Percentiles rank a stretch among this genome's conserved stretches.
Evolutionary conservation across 805 yeast genomes (phyloP).

Genomic region (Yamadazyma tumulicola): DNA sequence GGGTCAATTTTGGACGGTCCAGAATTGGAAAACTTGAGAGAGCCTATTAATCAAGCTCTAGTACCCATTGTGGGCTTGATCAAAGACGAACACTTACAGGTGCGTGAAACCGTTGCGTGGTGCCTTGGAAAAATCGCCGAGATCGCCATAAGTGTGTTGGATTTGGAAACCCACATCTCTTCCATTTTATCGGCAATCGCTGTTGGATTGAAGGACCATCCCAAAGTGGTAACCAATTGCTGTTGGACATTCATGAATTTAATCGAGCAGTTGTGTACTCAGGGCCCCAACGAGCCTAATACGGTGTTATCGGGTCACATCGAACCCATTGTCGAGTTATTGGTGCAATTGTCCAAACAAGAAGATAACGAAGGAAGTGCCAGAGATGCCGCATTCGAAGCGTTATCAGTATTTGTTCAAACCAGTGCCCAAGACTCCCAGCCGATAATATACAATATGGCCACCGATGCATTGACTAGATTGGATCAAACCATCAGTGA

Average conservation of each 20-base stretch:
- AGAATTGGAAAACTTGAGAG: conserved; percentile 62
- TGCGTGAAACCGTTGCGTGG: conserved; percentile 97
- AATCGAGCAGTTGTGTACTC: conserved; percentile 71
- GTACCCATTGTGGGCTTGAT: conserved; percentile 73
- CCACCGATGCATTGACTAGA: conserved; percentile 68
- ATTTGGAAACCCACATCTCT: conserved; percentile 61
- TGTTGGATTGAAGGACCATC: conserved; percentile 83
- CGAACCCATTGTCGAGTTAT: conserved; percentile 61
- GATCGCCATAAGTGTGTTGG: conserved; percentile 72
- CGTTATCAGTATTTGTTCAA: conserved; percentile 76
- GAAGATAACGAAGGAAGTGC: conserved; percentile 81
- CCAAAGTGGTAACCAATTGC: conserved; percentile 93
- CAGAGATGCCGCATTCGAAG: conserved; percentile 96
- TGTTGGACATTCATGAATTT: conserved; percentile 96
- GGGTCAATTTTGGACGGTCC: conserved; percentile 97
- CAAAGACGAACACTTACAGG: conserved; percentile 74
- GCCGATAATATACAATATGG: conserved; percentile 66
- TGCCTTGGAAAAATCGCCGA: conserved; percentile 96
- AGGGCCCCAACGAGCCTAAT: conserved; percentile 46
- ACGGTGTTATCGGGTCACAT: conserved; percentile 76
- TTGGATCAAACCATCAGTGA: conserved; percentile 65
- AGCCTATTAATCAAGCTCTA: conserved; percentile 76
- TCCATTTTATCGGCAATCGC: conserved; percentile 68
- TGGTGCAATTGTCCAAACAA: conserved; percentile 66
- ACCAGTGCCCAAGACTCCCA: conserved; percentile 70